Percentiles rank a stretch among this genome's conserved stretches.
Conservation (phyloP, 2,329 filamentous ascomycete species). For the Periconia macrospinosa region DNA sequence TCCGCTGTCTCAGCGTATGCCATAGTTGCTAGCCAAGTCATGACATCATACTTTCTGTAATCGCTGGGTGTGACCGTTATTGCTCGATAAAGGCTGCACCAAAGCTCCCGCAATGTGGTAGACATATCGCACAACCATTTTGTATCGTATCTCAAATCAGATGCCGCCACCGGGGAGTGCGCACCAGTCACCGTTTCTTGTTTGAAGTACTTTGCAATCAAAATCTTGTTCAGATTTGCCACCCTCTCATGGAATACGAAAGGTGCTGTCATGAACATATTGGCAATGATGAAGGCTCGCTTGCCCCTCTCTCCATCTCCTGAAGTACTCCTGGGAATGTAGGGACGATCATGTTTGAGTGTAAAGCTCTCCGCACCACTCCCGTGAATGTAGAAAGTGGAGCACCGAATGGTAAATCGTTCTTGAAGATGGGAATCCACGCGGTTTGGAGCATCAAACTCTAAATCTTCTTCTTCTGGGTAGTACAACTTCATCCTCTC, state of each 20-base stretch:
- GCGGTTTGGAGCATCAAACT: background rate
- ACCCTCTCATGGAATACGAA: too few relatives aligned
- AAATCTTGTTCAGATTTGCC: too few relatives aligned
- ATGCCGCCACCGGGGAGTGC: too few relatives aligned
- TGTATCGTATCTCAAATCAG: constrained; percentile 22
- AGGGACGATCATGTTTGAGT: too few relatives aligned
- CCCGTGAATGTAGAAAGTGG: too few relatives aligned
- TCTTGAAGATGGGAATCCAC: constrained; percentile 15
- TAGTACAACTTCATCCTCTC: constrained; percentile 18
- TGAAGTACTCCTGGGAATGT: too few relatives aligned
- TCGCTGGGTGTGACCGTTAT: background rate
- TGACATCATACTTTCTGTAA: constrained; percentile 20
- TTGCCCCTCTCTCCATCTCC: too few relatives aligned
- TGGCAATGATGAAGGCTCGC: too few relatives aligned
- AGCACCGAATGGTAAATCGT: constrained; percentile 31
- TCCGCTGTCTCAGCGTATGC: constrained; percentile 24
- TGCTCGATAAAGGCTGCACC: constrained; percentile 25
- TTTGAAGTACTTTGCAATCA: too few relatives aligned
- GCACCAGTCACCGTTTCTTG: too few relatives aligned
- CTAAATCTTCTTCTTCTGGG: constrained; percentile 3
- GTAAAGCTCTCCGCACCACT: too few relatives aligned
- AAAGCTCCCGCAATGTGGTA: constrained; percentile 10
- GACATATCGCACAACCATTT: constrained; percentile 20
- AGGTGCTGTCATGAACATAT: too few relatives aligned
- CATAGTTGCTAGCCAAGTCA: constrained; percentile 28